Evolutionary conservation across 2,329 filamentous ascomycete genomes (phyloP), one percentile per base, ranked within the genome.

Genomic region (Onygenales sp.): DNA sequence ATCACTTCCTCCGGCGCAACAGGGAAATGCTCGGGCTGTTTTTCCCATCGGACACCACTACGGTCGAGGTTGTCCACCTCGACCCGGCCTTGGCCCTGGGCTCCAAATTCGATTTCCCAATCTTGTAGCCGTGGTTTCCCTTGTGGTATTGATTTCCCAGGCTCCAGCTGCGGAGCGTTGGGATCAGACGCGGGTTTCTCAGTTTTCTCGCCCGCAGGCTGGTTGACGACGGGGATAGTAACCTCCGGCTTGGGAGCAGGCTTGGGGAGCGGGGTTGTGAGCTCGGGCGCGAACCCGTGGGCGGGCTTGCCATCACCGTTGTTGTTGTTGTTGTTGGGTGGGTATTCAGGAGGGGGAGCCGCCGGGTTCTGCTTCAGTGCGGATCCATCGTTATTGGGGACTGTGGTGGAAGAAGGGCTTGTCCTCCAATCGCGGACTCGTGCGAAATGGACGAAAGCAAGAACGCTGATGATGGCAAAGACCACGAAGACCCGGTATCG

Each of bases 21-120:
- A 0, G 93, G 91, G 70, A 87, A 97, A 64, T 86, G 78, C 66
- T 95, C 89, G 2, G 77, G 73, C 57, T 81, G 78, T 67, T 85
- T 89, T 53, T 73, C 72, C 92, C 92, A 97, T 63, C 90, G 85
- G 33, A 83, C 69, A 8, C 67, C 63, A 17, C 65, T 59, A 21
- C 59, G 60, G 7, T 58, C 56, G 46, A 58, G 33, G 32, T 64
- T 59, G 54, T 61, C 58, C 49, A 71, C 59, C 9, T 69, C 64
- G 36, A 67, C 52, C 53, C 65, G 62, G 41, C 66, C 71, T 45
- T 70, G 57, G 17, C 66, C 70, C 21, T 65, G 63, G 45, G 62
- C 56, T 33, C 59, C 66, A 44, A 66, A 61, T 31, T 65, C 62
- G 51, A 61, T 57, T 5, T 58, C 60, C 7, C 52, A 38, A 1